These are phyloP conservation scores for Chrysosporium queenslandicum DNA, from an alignment of 2,329 filamentous ascomycete genomes.

Conservation along the genomic window DNA sequence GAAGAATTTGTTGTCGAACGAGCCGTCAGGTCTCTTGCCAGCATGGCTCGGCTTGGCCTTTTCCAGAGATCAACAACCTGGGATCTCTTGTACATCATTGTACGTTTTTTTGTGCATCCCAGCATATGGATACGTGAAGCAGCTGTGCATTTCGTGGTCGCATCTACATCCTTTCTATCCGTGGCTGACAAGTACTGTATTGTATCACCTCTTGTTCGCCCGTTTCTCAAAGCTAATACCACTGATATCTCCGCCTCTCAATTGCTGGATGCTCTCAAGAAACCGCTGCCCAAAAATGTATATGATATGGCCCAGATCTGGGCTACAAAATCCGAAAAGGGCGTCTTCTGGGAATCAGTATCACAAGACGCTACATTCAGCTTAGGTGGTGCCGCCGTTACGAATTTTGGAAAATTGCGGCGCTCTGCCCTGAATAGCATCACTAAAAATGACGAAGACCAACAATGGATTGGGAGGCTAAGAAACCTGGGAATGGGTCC, in stretches of 20 bases:
- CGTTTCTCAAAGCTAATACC: conserved; percentile 68
- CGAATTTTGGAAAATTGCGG: conserved; percentile 48
- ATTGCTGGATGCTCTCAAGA: conserved; percentile 72
- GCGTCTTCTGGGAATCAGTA: conserved; percentile 76
- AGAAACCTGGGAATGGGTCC: conserved; percentile 68
- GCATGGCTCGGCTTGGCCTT: conserved; percentile 77
- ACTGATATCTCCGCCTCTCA: conserved; percentile 60
- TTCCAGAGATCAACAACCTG: conserved; percentile 75
- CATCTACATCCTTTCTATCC: conserved; percentile 64
- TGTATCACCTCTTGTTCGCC: conserved; percentile 65
- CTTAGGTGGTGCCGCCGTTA: conserved; percentile 49
- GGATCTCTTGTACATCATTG: conserved; percentile 76
- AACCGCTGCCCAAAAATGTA: conserved; percentile 65
- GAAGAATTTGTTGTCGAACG: conserved; percentile 93
- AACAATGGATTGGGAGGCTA: conserved; percentile 79
- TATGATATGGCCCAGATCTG: conserved; percentile 79
- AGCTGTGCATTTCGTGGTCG: conserved; percentile 70
- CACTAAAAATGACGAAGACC: conserved; percentile 79
- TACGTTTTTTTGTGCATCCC: conserved; percentile 81
- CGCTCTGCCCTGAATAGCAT: conserved; percentile 50
- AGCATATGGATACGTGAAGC: conserved; percentile 93
- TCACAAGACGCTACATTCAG: conserved; percentile 61
- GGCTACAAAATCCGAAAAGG: conserved; percentile 70
- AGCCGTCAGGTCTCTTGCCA: conserved; percentile 75
- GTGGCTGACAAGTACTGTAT: conserved; percentile 75